phyloP scores from a whole-genome alignment of 768 basidiomycete genomes.

The Neoboletus subvelutipes region DNA sequence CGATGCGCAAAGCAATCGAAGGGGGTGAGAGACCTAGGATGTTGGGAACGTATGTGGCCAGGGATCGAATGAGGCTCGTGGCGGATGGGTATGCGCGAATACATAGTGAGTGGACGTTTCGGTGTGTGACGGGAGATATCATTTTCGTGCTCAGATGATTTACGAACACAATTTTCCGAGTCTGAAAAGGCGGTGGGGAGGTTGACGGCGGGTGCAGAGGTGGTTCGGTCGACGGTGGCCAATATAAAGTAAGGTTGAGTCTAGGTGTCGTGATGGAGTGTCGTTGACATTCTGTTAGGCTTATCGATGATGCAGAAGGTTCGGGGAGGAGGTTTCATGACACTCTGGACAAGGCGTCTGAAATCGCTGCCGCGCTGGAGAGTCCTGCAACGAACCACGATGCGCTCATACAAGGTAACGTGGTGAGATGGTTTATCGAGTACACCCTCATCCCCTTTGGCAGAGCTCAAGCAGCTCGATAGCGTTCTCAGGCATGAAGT shows the following conservation, averaged over 20 bases:
- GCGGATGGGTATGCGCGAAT: slow-evolving; percentile 67
- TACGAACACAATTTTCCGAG: slow-evolving; percentile 52
- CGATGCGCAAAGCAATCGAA: slow-evolving; percentile 68
- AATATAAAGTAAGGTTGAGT: slow-evolving; percentile 43
- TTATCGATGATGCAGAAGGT: slow-evolving; percentile 58
- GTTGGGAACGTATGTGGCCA: slow-evolving; percentile 78
- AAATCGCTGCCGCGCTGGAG: slow-evolving; percentile 51
- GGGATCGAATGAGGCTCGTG: slow-evolving; percentile 76
- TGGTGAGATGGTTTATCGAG: neutral
- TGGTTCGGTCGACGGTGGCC: slow-evolving; percentile 50
- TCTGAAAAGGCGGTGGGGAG: slow-evolving; percentile 52
- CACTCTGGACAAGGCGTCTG: slow-evolving; percentile 53
- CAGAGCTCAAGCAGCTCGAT: slow-evolving; percentile 68
- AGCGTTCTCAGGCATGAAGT: slow-evolving; percentile 60
- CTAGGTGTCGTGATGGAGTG: neutral
- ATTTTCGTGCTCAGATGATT: slow-evolving; percentile 47
- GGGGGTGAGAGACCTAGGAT: slow-evolving; percentile 66
- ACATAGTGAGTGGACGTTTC: slow-evolving; percentile 50
- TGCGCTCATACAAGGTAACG: slow-evolving; percentile 50
- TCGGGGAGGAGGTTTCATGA: slow-evolving; percentile 60
- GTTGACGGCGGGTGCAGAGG: slow-evolving; percentile 58
- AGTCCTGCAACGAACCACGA: slow-evolving; percentile 54
- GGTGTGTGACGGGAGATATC: neutral
- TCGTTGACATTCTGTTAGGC: slow-evolving; percentile 35
- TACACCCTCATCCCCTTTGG: slow-evolving; percentile 1